A percentile compares a stretch with the other conserved stretches of the same genome.
Conservation (phyloP, 352 stramenopile genomes). For the Halophytophthora batemanensis region DNA sequence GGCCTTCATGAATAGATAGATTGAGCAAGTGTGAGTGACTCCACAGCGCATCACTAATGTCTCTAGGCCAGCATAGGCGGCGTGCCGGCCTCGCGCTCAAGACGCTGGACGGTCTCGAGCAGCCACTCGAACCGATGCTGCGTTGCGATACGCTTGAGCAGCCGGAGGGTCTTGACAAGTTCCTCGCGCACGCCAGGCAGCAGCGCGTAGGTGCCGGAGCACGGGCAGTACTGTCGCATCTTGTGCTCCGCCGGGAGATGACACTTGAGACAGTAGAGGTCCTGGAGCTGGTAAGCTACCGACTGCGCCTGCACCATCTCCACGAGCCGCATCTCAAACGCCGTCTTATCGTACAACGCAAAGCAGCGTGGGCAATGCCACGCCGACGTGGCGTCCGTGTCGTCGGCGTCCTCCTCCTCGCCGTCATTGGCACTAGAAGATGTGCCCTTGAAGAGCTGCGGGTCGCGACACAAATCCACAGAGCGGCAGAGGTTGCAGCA, state of each 20-base stretch:
- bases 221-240: slow-evolving; percentile 77
- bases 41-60: too few relatives aligned
- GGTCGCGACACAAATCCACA: slow-evolving; percentile 96
- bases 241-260: slow-evolving; percentile 68
- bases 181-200: slow-evolving; percentile 29
- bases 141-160: slow-evolving; percentile 60
- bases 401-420: slow-evolving; percentile 21
- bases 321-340: slow-evolving; percentile 91
- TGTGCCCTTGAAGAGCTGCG: slow-evolving; percentile 85
- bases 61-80: background rate
- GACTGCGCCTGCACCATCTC: slow-evolving; percentile 85
- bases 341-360: slow-evolving; percentile 85
- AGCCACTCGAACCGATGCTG: slow-evolving; percentile 74
- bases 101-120: slow-evolving; percentile 60
- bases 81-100: slow-evolving; percentile 29
- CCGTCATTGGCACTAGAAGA: slow-evolving; percentile 25
- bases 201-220: slow-evolving; percentile 65
- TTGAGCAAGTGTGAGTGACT: too few relatives aligned
- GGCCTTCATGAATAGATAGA: too few relatives aligned
- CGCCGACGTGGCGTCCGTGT: slow-evolving; percentile 8
- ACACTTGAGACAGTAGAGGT: slow-evolving; percentile 84
- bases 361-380: slow-evolving; percentile 94
- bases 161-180: slow-evolving; percentile 54
- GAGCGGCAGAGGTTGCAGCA: slow-evolving; percentile 95
- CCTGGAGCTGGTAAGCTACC: slow-evolving; percentile 92